phyloP scores from a whole-genome alignment of 352 stramenopile genomes.

The Phytophthora tentaculata region DNA sequence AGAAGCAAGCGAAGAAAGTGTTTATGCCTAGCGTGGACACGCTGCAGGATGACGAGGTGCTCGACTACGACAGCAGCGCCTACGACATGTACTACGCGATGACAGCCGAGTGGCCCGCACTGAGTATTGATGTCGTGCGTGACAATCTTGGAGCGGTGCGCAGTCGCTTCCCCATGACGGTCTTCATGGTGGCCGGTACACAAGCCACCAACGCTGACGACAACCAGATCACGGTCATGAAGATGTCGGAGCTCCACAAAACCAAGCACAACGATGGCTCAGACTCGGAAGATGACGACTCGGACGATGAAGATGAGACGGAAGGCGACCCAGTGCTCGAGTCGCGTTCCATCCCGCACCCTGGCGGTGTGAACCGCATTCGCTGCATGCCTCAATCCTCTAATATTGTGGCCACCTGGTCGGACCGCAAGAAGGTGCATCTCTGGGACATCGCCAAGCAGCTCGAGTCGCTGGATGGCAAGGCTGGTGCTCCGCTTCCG shows the following conservation, averaged over 20 bases:
- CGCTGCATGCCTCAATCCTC: constrained; percentile 95
- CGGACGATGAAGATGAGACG: constrained; percentile 92
- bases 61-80: constrained; percentile 98
- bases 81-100: constrained; percentile 99
- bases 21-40: constrained; percentile 94
- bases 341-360: constrained; percentile 95
- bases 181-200: constrained; percentile 96
- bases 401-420: constrained; percentile 98
- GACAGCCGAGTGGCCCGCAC: constrained; percentile 96
- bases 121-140: constrained; percentile 97
- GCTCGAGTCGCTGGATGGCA: constrained; percentile 87
- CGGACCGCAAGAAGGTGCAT: constrained; percentile 95
- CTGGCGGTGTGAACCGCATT: constrained; percentile 96
- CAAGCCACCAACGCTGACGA: constrained; percentile 93
- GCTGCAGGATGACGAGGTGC: constrained; percentile 92
- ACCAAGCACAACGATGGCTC: constrained; percentile 87
- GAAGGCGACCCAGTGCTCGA: constrained; percentile 97
- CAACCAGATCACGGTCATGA: constrained; percentile 98
- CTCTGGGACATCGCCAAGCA: constrained; percentile 96
- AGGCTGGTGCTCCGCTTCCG: constrained; percentile 58
- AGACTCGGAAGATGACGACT: constrained; percentile 78
- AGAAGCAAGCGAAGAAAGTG: constrained; percentile 83
- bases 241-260: constrained; percentile 97
- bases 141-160: constrained; percentile 96
- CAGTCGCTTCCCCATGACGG: constrained; percentile 94